Base-by-base conservation (phyloP, 164 flowering plant species). In the Amborella trichopoda region DNA sequence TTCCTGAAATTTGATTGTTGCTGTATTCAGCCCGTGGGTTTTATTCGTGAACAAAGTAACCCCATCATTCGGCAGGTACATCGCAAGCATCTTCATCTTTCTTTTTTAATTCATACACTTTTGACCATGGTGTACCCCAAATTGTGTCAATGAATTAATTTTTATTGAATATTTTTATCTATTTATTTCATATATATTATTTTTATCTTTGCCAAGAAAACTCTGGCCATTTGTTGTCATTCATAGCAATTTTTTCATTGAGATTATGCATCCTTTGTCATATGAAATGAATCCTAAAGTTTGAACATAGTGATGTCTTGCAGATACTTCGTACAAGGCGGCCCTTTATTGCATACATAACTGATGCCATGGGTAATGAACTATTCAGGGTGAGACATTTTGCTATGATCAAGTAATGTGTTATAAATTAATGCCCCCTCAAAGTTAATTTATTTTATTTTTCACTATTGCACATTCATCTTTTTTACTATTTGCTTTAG, bases 321-420 rank as follows among this genome's bases (percentile, higher is more conserved):
- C 76, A 91, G 99, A 56, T 91, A 57, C 85, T 93, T 58, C 86
- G 99, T 17, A 24, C 49, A 37, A 77, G 99, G 68, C 86, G 99
- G 9, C 99, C 96, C 26, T 93, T 93, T 54, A 61, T 81, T 56
- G 94, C 99, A 26, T 58, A 48, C 45, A 70, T 93, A 45, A 74
- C 69, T 41, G 96, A 93, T 76, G 76, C 72, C 25, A 47, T 63
- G 70, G 96, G 91, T 28, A 78, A 69, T 46, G 95, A 82, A 61
- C 80, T 84, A 36, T 93, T 93, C 54, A 64, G 70, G 83, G 99
- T 93, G 49, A 68, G 77, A 37, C n/a, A 37, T 37, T 37, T 37
- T 14, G 5, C 41, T n/a, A n/a, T 37, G 41, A n/a, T 37, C 1
- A n/a, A 37, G 41, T 37, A n/a, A n/a, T 21, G 2, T 8, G 9